Base-by-base conservation (phyloP, 306 rosid species). In the Carpinus fangiana region DNA sequence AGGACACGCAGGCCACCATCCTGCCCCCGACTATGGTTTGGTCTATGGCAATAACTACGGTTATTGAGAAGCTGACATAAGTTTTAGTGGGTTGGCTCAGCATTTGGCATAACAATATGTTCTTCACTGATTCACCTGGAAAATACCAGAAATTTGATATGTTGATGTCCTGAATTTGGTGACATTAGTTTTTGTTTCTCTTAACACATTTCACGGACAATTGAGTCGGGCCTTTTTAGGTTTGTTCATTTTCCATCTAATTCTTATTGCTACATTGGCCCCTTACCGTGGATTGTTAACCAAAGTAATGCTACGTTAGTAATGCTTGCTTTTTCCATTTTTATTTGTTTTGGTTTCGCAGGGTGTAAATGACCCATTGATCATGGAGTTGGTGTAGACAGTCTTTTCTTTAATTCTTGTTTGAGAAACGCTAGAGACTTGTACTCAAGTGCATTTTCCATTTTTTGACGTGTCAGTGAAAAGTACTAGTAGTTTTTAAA, bases 41-140 rank as follows among this genome's bases (percentile, higher is more conserved):
- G 86, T 81, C 20, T 88, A 88, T 72, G 91, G 91, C 74, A 47
- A 87, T 84, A 84, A 77, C 78, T 86, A 83, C 68, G 91, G 88
- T 38, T 83, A 85, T 43, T 88, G 83, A 88, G 79, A 65, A 54
- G 51, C 60, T 65, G 48, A 20, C 61, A 51, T 76, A 74, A 34
- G 21, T 36, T 55, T 75, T 76, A 64, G 76, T 79, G 45, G 82
- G 60, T 56, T 76, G 77, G 81, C 73, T 82, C 14, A 45, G n/a
- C 20, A 54, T 65, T 47, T 21, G 74, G 76, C 74, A 60, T 23
- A 83, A 55, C 89, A 14, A 34, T 73, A 36, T 16, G 65, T 82
- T 84, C 73, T 81, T 65, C 31, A 48, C 51, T 72, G 12, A 76
- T 68, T 82, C 67, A 10, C 45, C 28, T 79, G 75, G 71, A n/a